phyloP scores from a whole-genome alignment of 306 rosid genomes.

The Vicia villosa region DNA sequence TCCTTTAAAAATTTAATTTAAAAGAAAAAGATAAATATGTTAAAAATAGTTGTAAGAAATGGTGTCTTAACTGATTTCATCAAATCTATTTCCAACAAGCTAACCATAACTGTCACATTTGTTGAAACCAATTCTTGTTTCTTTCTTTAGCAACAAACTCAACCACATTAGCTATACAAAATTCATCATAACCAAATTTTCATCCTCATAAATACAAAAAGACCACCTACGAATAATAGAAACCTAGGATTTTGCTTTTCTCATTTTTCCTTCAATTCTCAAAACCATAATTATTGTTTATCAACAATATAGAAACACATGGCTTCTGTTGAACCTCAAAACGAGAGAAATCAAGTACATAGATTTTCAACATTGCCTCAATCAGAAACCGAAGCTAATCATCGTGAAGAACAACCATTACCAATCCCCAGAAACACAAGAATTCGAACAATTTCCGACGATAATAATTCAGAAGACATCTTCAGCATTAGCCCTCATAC shows the following conservation, averaged over 20 bases:
- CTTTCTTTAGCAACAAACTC: neutral
- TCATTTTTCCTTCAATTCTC: neutral
- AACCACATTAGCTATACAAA: conserved; percentile 13
- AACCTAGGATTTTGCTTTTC: neutral
- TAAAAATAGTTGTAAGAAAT: too few relatives aligned
- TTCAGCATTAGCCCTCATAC: neutral
- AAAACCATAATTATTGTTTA: neutral
- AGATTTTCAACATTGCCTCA: conserved; percentile 37
- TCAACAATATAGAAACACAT: neutral
- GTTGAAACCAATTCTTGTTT: neutral
- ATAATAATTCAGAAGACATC: neutral
- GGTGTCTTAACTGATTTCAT: neutral
- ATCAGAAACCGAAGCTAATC: conserved; percentile 29
- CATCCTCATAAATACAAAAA: neutral
- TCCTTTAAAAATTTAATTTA: too few relatives aligned
- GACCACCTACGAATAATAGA: neutral
- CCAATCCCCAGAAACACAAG: conserved; percentile 13
- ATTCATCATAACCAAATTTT: conserved; percentile 4
- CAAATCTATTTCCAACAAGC: neutral
- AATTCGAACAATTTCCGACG: neutral
- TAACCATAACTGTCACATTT: neutral
- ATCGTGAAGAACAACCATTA: neutral
- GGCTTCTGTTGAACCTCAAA: conserved; percentile 26
- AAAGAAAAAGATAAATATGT: too few relatives aligned
- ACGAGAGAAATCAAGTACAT: conserved; percentile 26